These are phyloP conservation scores for Candida tibetensis DNA, from an alignment of 805 yeast genomes.

Conservation along the genomic window DNA sequence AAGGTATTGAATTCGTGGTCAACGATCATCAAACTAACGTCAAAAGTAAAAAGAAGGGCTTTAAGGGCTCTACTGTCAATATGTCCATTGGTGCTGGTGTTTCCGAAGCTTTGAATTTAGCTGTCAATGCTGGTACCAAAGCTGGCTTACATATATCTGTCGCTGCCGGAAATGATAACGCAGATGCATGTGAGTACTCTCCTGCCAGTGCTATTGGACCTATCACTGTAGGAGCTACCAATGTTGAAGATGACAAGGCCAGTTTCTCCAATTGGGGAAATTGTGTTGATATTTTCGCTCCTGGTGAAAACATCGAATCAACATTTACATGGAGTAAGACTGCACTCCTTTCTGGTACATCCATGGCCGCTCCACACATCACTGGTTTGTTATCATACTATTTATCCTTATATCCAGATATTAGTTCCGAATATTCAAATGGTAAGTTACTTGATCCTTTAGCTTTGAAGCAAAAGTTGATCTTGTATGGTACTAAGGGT, in stretches of 20 bases:
- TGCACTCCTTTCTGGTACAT: slow-evolving; percentile 88
- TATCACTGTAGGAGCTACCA: slow-evolving; percentile 93
- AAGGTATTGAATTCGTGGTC: slow-evolving; percentile 45
- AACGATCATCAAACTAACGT: slow-evolving; percentile 37
- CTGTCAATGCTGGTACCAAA: slow-evolving; percentile 84
- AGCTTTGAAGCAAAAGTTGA: slow-evolving; percentile 72
- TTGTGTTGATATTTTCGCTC: slow-evolving; percentile 96
- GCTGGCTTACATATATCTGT: slow-evolving; percentile 92
- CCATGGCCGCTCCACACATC: slow-evolving; percentile 98
- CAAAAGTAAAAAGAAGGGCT: slow-evolving; percentile 55
- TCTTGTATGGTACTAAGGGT: slow-evolving; percentile 63
- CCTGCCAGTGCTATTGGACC: slow-evolving; percentile 87
- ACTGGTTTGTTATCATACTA: slow-evolving; percentile 89
- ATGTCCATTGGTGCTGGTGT: slow-evolving; percentile 95
- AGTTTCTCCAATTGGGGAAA: slow-evolving; percentile 92
- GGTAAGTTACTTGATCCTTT: slow-evolving; percentile 61
- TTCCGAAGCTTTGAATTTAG: slow-evolving; percentile 81
- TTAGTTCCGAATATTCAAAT: slow-evolving; percentile 59
- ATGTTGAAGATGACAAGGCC: slow-evolving; percentile 85
- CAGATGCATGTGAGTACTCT: slow-evolving; percentile 87
- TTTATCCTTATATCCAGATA: slow-evolving; percentile 78
- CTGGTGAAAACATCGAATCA: slow-evolving; percentile 86
- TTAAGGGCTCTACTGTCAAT: slow-evolving; percentile 85
- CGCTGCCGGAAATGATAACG: slow-evolving; percentile 94
- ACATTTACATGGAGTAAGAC: slow-evolving; percentile 79